phyloP scores from a whole-genome alignment of 306 rosid genomes.

The Clitoria ternatea region DNA sequence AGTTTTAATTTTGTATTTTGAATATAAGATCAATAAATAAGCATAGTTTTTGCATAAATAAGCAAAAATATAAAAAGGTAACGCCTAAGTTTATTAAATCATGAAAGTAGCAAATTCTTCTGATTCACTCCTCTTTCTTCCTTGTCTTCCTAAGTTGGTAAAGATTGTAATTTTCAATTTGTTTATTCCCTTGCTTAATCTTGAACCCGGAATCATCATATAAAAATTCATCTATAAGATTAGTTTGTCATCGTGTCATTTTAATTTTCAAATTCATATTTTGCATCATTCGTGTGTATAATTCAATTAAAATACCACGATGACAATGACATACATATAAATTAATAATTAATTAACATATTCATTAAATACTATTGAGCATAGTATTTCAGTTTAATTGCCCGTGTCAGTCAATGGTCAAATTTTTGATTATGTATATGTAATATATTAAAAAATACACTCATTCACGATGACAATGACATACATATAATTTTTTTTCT shows the following conservation, averaged over 20 bases:
- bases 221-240: not conserved
- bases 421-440: not conserved
- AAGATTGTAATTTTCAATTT: not conserved
- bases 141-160: not conserved
- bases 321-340: not conserved
- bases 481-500: no score
- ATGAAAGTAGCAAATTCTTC: not conserved
- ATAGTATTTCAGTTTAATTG: not conserved
- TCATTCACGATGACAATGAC: no score
- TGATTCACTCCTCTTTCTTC: not conserved
- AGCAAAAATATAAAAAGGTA: no score
- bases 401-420: not conserved
- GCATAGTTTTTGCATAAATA: no score
- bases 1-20: not conserved
- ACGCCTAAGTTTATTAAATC: not conserved
- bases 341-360: not conserved
- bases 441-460: not conserved
- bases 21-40: not conserved
- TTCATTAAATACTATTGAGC: not conserved
- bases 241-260: not conserved
- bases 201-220: not conserved
- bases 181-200: not conserved
- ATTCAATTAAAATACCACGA: not conserved
- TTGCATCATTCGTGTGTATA: not conserved
- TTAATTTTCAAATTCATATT: not conserved